phyloP scores from a whole-genome alignment of 2,329 filamentous ascomycete species.

The Calonectria naviculata region DNA sequence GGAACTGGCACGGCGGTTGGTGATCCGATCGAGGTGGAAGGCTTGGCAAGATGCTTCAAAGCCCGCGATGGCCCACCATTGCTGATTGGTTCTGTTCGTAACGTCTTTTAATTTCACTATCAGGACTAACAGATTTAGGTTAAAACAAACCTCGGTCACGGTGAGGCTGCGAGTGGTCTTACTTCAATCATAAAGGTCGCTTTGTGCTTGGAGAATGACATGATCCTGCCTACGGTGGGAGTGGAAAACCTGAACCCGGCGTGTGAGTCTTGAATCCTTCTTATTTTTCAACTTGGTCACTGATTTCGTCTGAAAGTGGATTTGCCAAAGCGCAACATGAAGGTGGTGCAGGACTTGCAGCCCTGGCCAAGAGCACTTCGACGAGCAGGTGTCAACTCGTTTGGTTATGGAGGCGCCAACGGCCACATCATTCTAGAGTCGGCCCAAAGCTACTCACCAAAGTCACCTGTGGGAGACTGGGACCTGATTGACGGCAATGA shows the following conservation, averaged over 20 bases:
- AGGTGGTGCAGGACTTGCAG: background rate
- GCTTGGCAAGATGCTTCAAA: background rate
- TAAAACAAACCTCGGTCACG: background rate
- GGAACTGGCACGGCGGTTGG: slow-evolving; percentile 53
- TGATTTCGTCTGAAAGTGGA: background rate
- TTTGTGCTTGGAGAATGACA: background rate
- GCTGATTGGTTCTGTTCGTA: background rate
- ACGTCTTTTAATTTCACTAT: background rate
- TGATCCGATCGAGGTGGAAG: slow-evolving; percentile 50
- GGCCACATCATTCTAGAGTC: background rate
- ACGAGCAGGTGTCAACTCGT: background rate
- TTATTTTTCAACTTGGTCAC: background rate
- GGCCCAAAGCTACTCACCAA: background rate
- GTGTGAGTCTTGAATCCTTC: background rate
- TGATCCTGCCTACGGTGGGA: background rate
- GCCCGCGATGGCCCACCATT: background rate
- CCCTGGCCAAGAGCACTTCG: background rate
- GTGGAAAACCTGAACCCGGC: background rate
- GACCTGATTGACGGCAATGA: background rate
- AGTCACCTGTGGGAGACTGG: background rate
- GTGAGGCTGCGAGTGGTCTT: background rate
- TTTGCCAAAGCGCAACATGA: background rate
- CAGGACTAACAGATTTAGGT: background rate
- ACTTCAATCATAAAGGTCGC: background rate
- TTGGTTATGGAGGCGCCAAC: background rate